These are phyloP conservation scores for Cutaneotrichosporon arboriforme DNA, from an alignment of 1,284 basidiomycete species.

Conservation along the genomic window DNA sequence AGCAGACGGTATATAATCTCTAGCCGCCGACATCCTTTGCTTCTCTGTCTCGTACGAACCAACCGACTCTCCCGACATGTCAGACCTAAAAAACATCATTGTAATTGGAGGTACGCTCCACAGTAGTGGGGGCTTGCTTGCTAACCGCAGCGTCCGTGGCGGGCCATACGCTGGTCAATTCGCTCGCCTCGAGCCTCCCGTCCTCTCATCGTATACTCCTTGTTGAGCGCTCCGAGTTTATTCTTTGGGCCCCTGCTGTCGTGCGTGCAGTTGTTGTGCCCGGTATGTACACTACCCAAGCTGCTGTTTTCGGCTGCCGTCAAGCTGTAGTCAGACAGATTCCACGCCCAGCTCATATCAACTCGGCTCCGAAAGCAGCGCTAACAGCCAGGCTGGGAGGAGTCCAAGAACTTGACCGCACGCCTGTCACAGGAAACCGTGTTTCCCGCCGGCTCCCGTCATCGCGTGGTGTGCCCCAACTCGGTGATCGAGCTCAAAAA, in stretches of 20 bases:
- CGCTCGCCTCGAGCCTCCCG: slow-evolving; percentile 40
- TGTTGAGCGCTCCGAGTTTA: slow-evolving; percentile 45
- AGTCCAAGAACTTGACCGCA: slow-evolving; percentile 37
- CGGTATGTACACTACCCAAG: slow-evolving; percentile 31
- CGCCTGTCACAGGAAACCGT: slow-evolving; percentile 32
- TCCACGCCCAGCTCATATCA: background rate
- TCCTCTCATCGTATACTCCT: slow-evolving; percentile 47
- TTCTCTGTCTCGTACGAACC: background rate
- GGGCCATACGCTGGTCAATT: slow-evolving; percentile 37
- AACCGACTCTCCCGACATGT: background rate
- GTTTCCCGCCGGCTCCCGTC: slow-evolving; percentile 33
- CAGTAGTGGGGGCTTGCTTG: slow-evolving; percentile 5
- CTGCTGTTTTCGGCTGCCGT: too few species aligned
- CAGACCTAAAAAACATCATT: slow-evolving; percentile 31
- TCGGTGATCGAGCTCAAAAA: slow-evolving; percentile 42
- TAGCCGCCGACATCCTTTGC: too few species aligned
- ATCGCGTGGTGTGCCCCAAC: slow-evolving; percentile 37
- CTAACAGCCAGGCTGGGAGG: slow-evolving; percentile 41
- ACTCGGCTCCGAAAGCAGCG: too few species aligned
- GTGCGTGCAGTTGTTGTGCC: slow-evolving; percentile 48
- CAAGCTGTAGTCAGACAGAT: too few species aligned
- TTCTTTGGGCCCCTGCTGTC: slow-evolving; percentile 42
- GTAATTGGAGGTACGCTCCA: slow-evolving; percentile 30
- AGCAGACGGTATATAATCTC: too few species aligned
- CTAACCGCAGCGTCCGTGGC: slow-evolving; percentile 30